Conservation (phyloP, 768 basidiomycete species). For the Dentipellis fragilis region DNA sequence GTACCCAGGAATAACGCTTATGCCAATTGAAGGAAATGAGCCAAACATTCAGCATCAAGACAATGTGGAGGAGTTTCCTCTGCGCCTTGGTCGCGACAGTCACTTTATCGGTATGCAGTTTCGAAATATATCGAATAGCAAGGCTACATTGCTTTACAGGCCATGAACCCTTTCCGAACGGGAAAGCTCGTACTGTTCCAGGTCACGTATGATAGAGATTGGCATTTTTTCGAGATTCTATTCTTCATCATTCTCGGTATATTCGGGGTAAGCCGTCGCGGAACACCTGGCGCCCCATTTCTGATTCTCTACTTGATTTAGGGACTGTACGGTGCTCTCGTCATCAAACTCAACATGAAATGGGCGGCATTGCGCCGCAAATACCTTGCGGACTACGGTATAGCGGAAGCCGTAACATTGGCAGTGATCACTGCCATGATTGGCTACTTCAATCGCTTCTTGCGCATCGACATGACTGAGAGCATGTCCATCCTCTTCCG, state of each 20-base stretch:
- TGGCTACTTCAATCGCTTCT: constrained; percentile 89
- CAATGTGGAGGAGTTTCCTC: constrained; percentile 98
- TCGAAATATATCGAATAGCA: not conserved
- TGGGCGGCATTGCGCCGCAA: constrained; percentile 92
- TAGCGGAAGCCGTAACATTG: constrained; percentile 81
- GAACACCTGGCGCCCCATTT: not conserved
- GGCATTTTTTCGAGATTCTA: constrained; percentile 98
- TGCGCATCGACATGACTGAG: constrained; percentile 96
- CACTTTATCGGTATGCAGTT: constrained; percentile 72
- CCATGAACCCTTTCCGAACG: constrained; percentile 97
- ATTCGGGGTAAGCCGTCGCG: constrained; percentile 64
- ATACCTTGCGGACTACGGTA: constrained; percentile 71
- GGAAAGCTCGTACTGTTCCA: constrained; percentile 98
- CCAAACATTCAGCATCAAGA: constrained; percentile 91
- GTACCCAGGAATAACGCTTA: not conserved
- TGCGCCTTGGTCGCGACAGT: constrained; percentile 96
- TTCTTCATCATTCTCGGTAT: constrained; percentile 93
- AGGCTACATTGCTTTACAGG: constrained; percentile 30
- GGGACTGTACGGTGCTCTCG: constrained; percentile 96
- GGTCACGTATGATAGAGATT: constrained; percentile 93
- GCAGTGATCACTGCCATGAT: constrained; percentile 86
- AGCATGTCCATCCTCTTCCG: constrained; percentile 90
- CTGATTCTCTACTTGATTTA: not conserved
- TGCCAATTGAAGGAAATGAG: constrained; percentile 82
- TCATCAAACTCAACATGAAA: constrained; percentile 95